These are phyloP conservation scores for Sugiyamaella castrensis DNA, from an alignment of 1,139 yeast genomes.

Conservation along the genomic window DNA sequence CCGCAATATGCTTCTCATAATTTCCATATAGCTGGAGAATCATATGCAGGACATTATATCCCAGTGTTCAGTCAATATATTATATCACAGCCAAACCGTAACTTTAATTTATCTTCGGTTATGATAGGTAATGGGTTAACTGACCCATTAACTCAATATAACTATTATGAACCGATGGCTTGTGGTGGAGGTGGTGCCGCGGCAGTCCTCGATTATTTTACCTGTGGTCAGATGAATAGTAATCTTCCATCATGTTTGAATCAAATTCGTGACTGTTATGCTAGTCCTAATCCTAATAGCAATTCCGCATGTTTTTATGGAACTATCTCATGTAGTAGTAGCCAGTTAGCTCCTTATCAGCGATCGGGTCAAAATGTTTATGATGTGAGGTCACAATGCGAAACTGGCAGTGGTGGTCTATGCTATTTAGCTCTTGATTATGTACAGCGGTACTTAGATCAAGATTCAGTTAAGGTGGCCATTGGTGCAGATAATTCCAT, in stretches of 20 bases:
- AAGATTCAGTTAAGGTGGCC: conserved; percentile 66
- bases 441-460: conserved; percentile 67
- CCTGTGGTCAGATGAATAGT: conserved; percentile 73
- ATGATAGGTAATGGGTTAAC: conserved; percentile 95
- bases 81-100: conserved; percentile 68
- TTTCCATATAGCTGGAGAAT: conserved; percentile 97
- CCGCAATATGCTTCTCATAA: conserved; percentile 70
- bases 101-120: conserved; percentile 80
- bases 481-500: conserved; percentile 93
- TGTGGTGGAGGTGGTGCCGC: conserved; percentile 91
- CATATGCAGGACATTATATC: conserved; percentile 98
- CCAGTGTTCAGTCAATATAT: conserved; percentile 92
- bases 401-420: conserved; percentile 52
- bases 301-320: conserved; percentile 72
- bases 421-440: conserved; percentile 71
- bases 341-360: conserved; percentile 82
- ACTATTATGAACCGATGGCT: conserved; percentile 94
- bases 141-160: conserved; percentile 87
- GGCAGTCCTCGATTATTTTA: conserved; percentile 69
- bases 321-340: conserved; percentile 82
- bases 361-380: conserved; percentile 89
- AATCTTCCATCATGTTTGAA: conserved; percentile 75
- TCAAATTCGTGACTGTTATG: conserved; percentile 78
- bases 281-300: conserved; percentile 64
- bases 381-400: conserved; percentile 85